Evolutionary conservation across 108 stramenopile genomes (phyloP), one percentile per base, ranked within the genome.

Genomic region (Seminavis robusta): DNA sequence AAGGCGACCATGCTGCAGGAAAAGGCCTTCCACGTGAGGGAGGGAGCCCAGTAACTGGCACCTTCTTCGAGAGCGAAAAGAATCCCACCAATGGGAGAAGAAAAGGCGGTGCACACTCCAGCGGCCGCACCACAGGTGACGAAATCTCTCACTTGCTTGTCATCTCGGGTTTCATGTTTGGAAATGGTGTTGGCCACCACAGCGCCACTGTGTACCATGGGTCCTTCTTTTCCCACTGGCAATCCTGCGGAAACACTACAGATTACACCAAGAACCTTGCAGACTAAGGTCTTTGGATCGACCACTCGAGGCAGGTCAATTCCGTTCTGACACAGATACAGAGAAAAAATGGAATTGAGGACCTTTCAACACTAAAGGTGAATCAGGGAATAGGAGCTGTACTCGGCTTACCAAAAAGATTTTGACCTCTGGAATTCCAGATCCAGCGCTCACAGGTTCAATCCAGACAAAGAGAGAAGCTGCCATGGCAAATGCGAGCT

Each of bases 61-160:
- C 77, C 73, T 58, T 95, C 91, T 60, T 95, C 91, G 28, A 95
- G 52, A 5, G 85, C 76, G 59, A 95, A 93, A 5, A 93, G 55
- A 10, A 93, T 90, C 1, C 94, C 91, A 27, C 89, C 90, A 55
- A 93, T 84, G n/a, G 94, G 94, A 31, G 90, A 86, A 0, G 74
- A 73, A 61, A 93, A 93, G 9, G 94, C 91, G 2, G 94, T 87
- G 21, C 84, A 86, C 0, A 95, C 94, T 8, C 91, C 94, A n/a
- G 91, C 84, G 11, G 94, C 87, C 15, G 88, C 80, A 10, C 91
- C 94, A 67, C 80, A 77, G 2, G 86, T 66, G 29, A 91, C 87
- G 42, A 91, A 87, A 49, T 88, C 88, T 36, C 91, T 61, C 43
- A 80, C 72, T 40, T 83, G 50, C 13, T 43, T 16, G 60, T 94